Evolutionary conservation across 2,329 filamentous ascomycete species (phyloP), one percentile per base, ranked within the genome.

Genomic region (Beauveria sp.): DNA sequence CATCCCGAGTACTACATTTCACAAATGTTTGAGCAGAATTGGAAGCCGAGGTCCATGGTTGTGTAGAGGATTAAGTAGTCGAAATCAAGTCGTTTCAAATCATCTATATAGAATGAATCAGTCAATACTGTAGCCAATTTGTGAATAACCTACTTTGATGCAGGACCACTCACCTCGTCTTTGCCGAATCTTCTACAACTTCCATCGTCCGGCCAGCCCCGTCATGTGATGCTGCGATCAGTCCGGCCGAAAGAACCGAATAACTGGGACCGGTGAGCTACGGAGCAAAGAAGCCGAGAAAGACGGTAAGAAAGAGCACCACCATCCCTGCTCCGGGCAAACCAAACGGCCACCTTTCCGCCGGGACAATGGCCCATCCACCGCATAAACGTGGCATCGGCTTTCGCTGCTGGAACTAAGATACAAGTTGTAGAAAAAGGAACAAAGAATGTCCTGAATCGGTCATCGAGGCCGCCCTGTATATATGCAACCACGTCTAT

Each of bases 1-100:
- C 67, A 85, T 66, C 80, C 84, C 65, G 83, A 81, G 67, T 86
- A 79, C 67, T 86, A 84, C 66, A 75, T 85, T 64, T 83, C 81
- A 66, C 84, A 86, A 67, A 71, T 86, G 34, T 86, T 79, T 67
- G 79, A 84, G 65, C 74, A 78, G 61, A 78, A 80, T 59, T 86
- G 84, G 83, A 64, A 76, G 57, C 52, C 63, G 55, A 61, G 63
- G 6, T 1, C 24, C 18, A 62, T 60, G 40, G 18, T 50, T 44
- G 50, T 59, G 6, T 57, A 57, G n/a, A 10, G n/a, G 5, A 40
- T 47, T 7, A 2, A 53, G 6, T 28, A 40, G 10, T 20, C 44
- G 7, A 26, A 1, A 26, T 22, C 7, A 5, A 40, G n/a, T 10
- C 41, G 7, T 1, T 18, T 12, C 22, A 3, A 24, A 3, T 24